Evolutionary conservation across 2,329 filamentous ascomycete species (phyloP), one percentile per base, ranked within the genome.

Genomic region (Pseudogymnoascus sp.): DNA sequence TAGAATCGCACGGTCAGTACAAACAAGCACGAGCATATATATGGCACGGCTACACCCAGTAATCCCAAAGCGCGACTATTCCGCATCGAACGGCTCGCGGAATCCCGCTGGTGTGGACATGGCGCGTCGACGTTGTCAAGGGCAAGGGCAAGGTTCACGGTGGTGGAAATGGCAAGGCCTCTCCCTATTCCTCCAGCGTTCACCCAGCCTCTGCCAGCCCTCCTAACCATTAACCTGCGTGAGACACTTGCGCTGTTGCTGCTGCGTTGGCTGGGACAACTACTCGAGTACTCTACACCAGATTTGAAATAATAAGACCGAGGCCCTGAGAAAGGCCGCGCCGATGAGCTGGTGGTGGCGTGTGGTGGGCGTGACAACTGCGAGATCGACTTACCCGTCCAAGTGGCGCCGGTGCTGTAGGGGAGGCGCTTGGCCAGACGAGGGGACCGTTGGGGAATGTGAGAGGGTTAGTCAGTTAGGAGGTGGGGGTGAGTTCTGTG

Each of bases 251-350:
- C 39, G 21, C n/a, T 45, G 39, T 45, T 45, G 39, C 39, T n/a
- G 10, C 18, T 41, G 38, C 19, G 21, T 26, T 45, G 21, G 19
- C 39, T 45, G 21, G 21, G 39, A 45, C 19, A 23, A 13, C 38
- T 4, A n/a, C n/a, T n/a, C n/a, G n/a, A n/a, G n/a, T 45, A 45
- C 39, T 45, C 19, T 26, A 45, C 21, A 26, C 13, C 39, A 45
- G 21, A 45, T 45, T 45, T 45, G 39, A 45, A 45, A 45, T 45
- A 45, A 45, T 45, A 45, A 45, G 39, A 26, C 39, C 39, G 39
- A 45, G 39, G 21, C 39, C 19, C 19, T 26, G 1, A 23, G 21
- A 45, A 45, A 45, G 39, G 39, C 39, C 39, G 39, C 21, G 39
- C 7, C 21, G 21, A 21, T 45, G 39, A 26, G n/a, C 13, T 45